A percentile compares a stretch with the other conserved stretches of the same genome.
phyloP scores from a whole-genome alignment of 371 early-diverging fungal species.

The Lichtheimia corymbifera region DNA sequence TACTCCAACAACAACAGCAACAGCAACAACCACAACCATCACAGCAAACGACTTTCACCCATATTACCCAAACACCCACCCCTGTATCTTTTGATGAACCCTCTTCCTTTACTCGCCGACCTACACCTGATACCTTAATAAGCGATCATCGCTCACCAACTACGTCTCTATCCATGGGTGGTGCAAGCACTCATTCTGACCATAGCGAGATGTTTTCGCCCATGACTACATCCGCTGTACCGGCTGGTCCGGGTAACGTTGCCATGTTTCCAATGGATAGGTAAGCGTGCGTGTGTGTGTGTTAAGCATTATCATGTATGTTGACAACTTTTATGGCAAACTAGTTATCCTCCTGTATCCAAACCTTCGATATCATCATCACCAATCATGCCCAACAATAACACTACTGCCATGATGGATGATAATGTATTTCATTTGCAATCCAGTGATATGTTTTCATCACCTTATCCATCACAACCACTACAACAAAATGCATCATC shows the following conservation, averaged over 20 bases:
- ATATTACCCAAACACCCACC: no score
- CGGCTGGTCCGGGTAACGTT: not conserved
- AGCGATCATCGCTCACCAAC: not conserved
- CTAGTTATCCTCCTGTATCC: not conserved
- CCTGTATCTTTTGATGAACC: no score
- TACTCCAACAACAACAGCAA: conserved; percentile 30
- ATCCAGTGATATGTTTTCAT: not conserved
- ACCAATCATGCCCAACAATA: no score
- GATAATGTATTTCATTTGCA: not conserved
- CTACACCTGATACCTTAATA: conserved; percentile 2
- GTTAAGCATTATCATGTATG: not conserved
- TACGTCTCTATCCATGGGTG: not conserved
- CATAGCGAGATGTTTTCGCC: not conserved
- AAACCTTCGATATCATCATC: not conserved
- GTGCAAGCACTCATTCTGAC: not conserved
- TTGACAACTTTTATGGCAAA: not conserved
- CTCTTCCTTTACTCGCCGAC: not conserved
- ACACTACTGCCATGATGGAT: not conserved
- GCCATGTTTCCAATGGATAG: conserved; percentile 1
- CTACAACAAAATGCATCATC: conserved; percentile 16
- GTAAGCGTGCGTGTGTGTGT: not conserved
- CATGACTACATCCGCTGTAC: not conserved
- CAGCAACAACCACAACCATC: conserved; percentile 7
- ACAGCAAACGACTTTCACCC: not conserved
- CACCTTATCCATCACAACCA: conserved; percentile 1